phyloP scores from a whole-genome alignment of 2,329 filamentous ascomycete species.

The Hymenoscyphus salicellus region DNA sequence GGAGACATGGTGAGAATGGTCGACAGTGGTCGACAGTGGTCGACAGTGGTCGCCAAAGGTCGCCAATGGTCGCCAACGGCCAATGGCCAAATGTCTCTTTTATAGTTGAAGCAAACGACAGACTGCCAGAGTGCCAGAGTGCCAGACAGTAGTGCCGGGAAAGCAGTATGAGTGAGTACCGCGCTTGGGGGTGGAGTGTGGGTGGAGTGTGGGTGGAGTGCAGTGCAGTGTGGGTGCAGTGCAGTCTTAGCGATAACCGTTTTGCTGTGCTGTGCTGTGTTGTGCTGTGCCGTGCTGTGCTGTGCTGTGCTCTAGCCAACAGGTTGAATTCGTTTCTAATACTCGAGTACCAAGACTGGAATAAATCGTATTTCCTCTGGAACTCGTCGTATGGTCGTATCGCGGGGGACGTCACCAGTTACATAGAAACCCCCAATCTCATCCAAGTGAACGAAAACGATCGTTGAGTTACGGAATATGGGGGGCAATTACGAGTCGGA shows the following conservation, averaged over 20 bases:
- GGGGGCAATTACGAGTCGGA: neutral
- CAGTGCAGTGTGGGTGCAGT: neutral
- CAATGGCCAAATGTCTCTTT: no score
- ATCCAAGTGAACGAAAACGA: neutral
- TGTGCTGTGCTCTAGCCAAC: no score
- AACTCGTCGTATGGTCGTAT: neutral
- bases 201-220: neutral
- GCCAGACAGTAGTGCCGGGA: neutral
- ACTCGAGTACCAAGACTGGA: no score
- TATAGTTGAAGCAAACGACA: no score
- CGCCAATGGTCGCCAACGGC: no score
- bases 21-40: neutral
- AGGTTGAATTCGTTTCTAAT: no score
- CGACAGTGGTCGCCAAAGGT: no score
- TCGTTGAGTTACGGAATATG: neutral
- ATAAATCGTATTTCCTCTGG: neutral
- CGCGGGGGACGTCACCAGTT: neutral
- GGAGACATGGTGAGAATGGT: slow-evolving; percentile 1
- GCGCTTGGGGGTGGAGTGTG: neutral
- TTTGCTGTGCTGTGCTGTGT: no score
- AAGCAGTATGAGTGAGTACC: neutral
- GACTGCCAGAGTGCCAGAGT: no score
- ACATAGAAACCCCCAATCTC: neutral
- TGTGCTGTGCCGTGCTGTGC: no score
- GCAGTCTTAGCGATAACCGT: no score